Conservation (phyloP, 768 basidiomycete genomes). For the Lenzites betulinus region DNA sequence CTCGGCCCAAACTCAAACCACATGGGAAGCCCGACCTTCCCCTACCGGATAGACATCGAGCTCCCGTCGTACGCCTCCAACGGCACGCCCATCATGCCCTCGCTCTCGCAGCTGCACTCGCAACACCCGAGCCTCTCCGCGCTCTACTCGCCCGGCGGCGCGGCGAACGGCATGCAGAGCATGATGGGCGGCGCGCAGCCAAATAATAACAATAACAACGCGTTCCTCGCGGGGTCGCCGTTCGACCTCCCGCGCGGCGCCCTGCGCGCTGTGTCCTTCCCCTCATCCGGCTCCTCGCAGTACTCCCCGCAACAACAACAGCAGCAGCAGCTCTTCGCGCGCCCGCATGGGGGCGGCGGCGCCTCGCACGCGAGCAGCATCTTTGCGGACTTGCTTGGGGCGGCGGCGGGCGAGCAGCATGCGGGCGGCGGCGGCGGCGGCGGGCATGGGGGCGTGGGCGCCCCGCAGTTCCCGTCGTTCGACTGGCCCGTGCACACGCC, state of each 20-base stretch:
- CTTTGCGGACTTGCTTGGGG: conserved; percentile 27
- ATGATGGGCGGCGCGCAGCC: too few relatives aligned
- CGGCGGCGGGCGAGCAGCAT: conserved; percentile 13
- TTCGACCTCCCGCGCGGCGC: conserved; percentile 21
- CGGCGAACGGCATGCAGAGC: conserved; percentile 6
- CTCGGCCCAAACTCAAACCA: conserved; percentile 17
- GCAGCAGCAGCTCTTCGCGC: conserved; percentile 15
- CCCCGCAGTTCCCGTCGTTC: conserved; percentile 21
- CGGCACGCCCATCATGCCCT: conserved; percentile 10
- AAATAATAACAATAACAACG: too few relatives aligned
- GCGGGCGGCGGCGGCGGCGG: conserved; percentile 20
- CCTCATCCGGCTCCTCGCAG: conserved; percentile 6
- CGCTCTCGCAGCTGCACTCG: conserved; percentile 22
- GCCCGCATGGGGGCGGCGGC: neutral
- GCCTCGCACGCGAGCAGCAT: conserved; percentile 24
- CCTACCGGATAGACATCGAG: conserved; percentile 33
- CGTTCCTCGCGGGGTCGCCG: conserved; percentile 16
- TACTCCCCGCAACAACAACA: conserved; percentile 23
- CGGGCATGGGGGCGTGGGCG: conserved; percentile 4
- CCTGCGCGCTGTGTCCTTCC: conserved; percentile 24
- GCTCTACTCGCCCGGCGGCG: conserved; percentile 5
- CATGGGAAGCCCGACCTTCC: conserved; percentile 22
- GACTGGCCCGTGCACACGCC: conserved; percentile 30
- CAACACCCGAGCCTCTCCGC: conserved; percentile 20
- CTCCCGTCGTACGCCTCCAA: conserved; percentile 23